Evolutionary conservation across 805 yeast species (phyloP).

Genomic region (Saccharomycopsis vini): DNA sequence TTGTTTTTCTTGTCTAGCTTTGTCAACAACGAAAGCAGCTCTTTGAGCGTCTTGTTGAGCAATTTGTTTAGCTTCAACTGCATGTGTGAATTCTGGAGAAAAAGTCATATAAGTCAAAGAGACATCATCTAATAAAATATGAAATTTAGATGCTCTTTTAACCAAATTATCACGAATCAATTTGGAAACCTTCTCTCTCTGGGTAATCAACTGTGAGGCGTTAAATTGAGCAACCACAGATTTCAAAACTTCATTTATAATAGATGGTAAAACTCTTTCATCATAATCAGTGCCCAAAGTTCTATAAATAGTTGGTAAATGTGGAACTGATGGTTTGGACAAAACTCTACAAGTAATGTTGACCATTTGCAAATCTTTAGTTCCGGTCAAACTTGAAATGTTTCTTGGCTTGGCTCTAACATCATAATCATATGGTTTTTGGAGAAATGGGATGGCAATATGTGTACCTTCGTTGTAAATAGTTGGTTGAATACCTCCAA

Average conservation of each 20-base stretch:
- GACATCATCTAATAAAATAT: conserved; percentile 85
- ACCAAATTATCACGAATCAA: conserved; percentile 85
- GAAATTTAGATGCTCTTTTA: conserved; percentile 86
- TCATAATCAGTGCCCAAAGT: conserved; percentile 93
- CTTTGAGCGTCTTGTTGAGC: conserved; percentile 99
- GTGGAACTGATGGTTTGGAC: conserved; percentile 72
- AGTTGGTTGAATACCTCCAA: conserved; percentile 73
- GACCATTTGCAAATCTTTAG: conserved; percentile 98
- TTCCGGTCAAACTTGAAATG: conserved; percentile 92
- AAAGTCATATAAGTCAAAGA: conserved; percentile 95
- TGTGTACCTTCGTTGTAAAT: conserved; percentile 94
- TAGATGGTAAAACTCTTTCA: conserved; percentile 95
- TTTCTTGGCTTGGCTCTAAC: conserved; percentile 96
- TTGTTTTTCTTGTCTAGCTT: conserved; percentile 96
- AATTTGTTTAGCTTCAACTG: conserved; percentile 97
- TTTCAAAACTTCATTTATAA: conserved; percentile 93
- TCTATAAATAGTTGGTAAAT: conserved; percentile 79
- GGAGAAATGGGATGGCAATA: conserved; percentile 87
- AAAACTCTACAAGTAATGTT: conserved; percentile 97
- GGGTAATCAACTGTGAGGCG: conserved; percentile 97
- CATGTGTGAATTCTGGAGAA: conserved; percentile 94
- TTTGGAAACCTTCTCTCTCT: conserved; percentile 90
- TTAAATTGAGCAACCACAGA: conserved; percentile 97
- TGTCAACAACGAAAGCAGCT: conserved; percentile 94
- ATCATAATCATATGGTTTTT: conserved; percentile 85